Base-by-base conservation (phyloP, 495 filamentous ascomycete genomes). In the Eremomyces bilateralis region DNA sequence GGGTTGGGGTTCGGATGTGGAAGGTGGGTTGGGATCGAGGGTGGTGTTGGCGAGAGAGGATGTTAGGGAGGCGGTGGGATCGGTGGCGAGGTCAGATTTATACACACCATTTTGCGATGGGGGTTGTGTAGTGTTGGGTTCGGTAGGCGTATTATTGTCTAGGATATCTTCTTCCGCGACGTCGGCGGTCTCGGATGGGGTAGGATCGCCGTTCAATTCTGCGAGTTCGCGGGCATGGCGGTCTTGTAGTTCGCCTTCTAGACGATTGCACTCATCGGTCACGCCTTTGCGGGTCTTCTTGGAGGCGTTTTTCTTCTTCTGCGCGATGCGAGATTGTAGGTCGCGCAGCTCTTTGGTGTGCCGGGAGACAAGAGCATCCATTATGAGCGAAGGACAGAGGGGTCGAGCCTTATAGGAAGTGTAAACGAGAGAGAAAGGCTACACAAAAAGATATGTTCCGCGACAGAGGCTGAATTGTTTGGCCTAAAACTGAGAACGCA, bases 261-360 rank as follows among this genome's bases (percentile, higher is more conserved):
- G 49, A 3, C 31, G 24, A 4, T 42, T 52, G 38, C 56, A 59
- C 34, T 59, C 56, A 41, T 81, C 71, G 45, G 78, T 83, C 43
- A 95, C 64, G 27, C 74, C 75, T 54, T 82, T 90, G 20, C 88
- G 70, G 12, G 82, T 94, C 65, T 93, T 95, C 58, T 94, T 97
- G 24, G 76, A 88, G 18, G 88, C 83, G 35, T 72, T 67, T 58
- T 92, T 94, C 61, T 92, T 94, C 60, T 92, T 93, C 58, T 80
- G 82, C 4, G 80, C 93, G 42, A 88, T 73, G 17, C 73, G 69
- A 22, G 66, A 60, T 57, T 84, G 77, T 15, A 97, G 64, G 27
- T 97, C 85, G 36, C 71, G 73, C 49, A 74, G 71, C 54, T 97
- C 88, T 54, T 84, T 91, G 42, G 78, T 68, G 53, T 97, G 88